Evolutionary conservation across 2,329 filamentous ascomycete genomes (phyloP).

Genomic region (Lasiodiplodia theobromae): DNA sequence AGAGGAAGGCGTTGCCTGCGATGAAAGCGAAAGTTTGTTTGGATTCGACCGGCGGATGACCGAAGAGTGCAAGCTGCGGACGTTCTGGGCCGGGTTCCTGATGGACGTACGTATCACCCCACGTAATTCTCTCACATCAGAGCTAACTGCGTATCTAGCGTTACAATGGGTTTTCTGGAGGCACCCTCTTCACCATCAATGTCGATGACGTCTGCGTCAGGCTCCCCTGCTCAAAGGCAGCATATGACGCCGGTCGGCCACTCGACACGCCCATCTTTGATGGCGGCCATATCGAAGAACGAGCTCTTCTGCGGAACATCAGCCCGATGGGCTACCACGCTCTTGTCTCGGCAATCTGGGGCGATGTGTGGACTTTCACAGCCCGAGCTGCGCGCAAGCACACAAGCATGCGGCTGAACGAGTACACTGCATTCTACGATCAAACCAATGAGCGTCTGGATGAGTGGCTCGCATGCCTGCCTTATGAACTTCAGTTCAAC

Average conservation of each 20-base stretch:
- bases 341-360: conserved; percentile 70
- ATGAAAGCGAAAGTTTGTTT: conserved; percentile 58
- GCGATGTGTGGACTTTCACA: conserved; percentile 67
- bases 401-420: conserved; percentile 4
- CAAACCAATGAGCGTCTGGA: conserved; percentile 60
- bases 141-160: conserved; percentile 50
- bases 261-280: conserved; percentile 68
- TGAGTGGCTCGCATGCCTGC: conserved; percentile 66
- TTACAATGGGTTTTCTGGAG: conserved; percentile 64
- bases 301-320: conserved; percentile 37
- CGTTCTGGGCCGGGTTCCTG: conserved; percentile 75
- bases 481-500: conserved; percentile 62
- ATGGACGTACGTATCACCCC: conserved; percentile 63
- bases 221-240: conserved; percentile 67
- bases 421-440: conserved; percentile 60
- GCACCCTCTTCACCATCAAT: conserved; percentile 63
- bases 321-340: conserved; percentile 68
- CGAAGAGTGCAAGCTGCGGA: conserved; percentile 72
- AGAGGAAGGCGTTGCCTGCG: conserved; percentile 58
- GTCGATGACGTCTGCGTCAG: conserved; percentile 71
- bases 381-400: conserved; percentile 54
- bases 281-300: conserved; percentile 54
- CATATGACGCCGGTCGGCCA: conserved; percentile 67
- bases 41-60: conserved; percentile 65
- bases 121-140: not conserved